phyloP scores from a whole-genome alignment of 148 eudicot species.

The Nepenthes mirabilis region DNA sequence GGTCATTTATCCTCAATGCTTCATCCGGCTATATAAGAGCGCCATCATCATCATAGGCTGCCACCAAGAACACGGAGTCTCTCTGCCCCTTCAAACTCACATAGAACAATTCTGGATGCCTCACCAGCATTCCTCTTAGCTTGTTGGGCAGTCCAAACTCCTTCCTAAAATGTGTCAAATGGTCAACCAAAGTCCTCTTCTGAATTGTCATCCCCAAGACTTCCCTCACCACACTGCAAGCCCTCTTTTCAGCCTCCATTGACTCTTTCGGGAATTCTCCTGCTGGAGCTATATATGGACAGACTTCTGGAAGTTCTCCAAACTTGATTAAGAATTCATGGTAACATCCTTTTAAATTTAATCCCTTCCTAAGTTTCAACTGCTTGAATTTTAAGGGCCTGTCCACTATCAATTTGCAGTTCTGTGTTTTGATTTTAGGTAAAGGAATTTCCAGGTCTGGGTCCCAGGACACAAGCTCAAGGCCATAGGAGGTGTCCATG shows the following conservation, averaged over 20 bases:
- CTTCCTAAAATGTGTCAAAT: conserved; percentile 79
- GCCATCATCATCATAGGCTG: conserved; percentile 66
- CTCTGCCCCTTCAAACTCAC: conserved; percentile 78
- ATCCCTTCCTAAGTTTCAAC: conserved; percentile 63
- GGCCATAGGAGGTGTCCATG: conserved; percentile 89
- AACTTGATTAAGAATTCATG: conserved; percentile 54
- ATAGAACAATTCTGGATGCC: conserved; percentile 92
- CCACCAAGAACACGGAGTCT: conserved; percentile 79
- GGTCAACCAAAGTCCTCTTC: conserved; percentile 81
- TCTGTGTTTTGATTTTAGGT: conserved; percentile 23
- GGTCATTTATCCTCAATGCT: conserved; percentile 28
- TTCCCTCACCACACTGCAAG: conserved; percentile 86
- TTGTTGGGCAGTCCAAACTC: conserved; percentile 76
- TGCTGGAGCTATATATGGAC: conserved; percentile 53
- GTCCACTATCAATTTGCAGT: conserved; percentile 53
- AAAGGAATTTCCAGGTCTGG: conserved; percentile 30
- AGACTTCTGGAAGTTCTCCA: conserved; percentile 52
- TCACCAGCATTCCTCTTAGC: conserved; percentile 56
- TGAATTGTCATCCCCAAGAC: conserved; percentile 72
- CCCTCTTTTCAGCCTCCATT: conserved; percentile 73
- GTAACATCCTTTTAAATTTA: conserved; percentile 53
- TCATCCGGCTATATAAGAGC: conserved; percentile 46
- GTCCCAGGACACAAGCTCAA: conserved; percentile 83
- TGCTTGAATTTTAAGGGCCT: conserved; percentile 83
- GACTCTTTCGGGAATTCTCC: conserved; percentile 41